phyloP scores from a whole-genome alignment of 306 rosid genomes.

The Inga leiocalycina region DNA sequence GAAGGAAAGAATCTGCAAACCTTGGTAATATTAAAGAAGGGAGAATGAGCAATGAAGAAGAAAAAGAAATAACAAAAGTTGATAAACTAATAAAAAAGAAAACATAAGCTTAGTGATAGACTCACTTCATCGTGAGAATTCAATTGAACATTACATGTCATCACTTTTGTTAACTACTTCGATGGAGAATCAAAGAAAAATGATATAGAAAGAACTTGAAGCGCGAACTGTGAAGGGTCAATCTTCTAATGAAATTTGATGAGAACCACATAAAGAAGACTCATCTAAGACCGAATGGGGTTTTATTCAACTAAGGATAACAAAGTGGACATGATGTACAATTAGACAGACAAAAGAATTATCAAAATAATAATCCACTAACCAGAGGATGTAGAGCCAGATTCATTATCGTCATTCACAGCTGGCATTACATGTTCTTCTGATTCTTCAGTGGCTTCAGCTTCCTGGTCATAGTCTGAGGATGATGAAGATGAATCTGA shows the following conservation, averaged over 20 bases:
- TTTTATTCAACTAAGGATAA: not conserved
- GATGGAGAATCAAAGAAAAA: too few species aligned
- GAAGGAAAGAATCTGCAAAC: too few species aligned
- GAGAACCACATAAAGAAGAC: not conserved
- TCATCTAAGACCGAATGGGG: not conserved
- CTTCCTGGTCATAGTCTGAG: slow-evolving; percentile 58
- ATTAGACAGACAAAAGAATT: not conserved
- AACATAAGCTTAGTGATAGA: too few species aligned
- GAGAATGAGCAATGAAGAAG: too few species aligned
- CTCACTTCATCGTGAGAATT: too few species aligned
- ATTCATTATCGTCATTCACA: slow-evolving; percentile 42
- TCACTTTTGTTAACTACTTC: too few species aligned
- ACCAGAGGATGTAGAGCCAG: slow-evolving; percentile 75
- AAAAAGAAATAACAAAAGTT: too few species aligned
- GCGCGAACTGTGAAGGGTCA: not conserved
- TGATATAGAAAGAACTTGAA: too few species aligned
- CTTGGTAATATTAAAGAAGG: too few species aligned
- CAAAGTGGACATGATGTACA: not conserved
- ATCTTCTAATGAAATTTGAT: not conserved
- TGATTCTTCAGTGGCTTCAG: slow-evolving; percentile 41
- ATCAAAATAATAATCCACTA: slow-evolving; percentile 25
- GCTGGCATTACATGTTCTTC: slow-evolving; percentile 40
- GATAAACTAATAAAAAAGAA: too few species aligned
- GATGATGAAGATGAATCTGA: slow-evolving; percentile 67
- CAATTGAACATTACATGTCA: too few species aligned